Evolutionary conservation across 2,329 filamentous ascomycete genomes (phyloP), one percentile per base, ranked within the genome.

Genomic region (Xylaria sp.): DNA sequence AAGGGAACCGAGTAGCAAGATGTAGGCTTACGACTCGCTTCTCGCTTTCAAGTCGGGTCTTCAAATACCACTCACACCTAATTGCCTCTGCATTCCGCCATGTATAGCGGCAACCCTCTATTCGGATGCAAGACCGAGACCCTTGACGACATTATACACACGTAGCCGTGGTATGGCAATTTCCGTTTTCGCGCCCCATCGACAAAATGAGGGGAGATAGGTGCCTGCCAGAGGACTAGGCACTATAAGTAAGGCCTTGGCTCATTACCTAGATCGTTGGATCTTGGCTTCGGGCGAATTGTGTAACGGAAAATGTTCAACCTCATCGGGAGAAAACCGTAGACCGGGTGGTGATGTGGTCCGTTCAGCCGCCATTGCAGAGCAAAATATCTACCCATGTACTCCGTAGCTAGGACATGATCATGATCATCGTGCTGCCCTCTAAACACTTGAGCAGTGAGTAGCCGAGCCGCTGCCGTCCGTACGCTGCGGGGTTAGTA

Each of bases 231-330:
- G 37, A 25, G n/a, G n/a, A 37, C 47, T 51, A 51, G 33, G 11
- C 31, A 35, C 46, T 45, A 35, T 43, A 42, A 49, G 17, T 23
- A 3, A 19, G 37, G 50, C 55, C 60, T 63, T 63, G 60, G 60
- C 60, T 63, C 37, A 59, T 55, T 55, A 50, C 42, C 45, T 46
- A 42, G 21, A 53, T n/a, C n/a, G n/a, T n/a, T n/a, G 28, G 25
- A 38, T 9, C 59, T 61, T 57, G 52, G 50, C 60, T 25, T 47
- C n/a, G 40, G n/a, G 25, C 23, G 54, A 57, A 25, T 14, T 19
- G 5, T 23, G n/a, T 57, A 53, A 28, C 19, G 19, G 52, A 54
- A 33, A 31, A 52, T 28, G 47, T 11, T 35, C 31, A 43, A 43
- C 35, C 37, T 37, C 47, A 11, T 58, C 35, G 14, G 19, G 25